phyloP scores from a whole-genome alignment of 2,329 filamentous ascomycete genomes.

The Hypoxylon sp. region DNA sequence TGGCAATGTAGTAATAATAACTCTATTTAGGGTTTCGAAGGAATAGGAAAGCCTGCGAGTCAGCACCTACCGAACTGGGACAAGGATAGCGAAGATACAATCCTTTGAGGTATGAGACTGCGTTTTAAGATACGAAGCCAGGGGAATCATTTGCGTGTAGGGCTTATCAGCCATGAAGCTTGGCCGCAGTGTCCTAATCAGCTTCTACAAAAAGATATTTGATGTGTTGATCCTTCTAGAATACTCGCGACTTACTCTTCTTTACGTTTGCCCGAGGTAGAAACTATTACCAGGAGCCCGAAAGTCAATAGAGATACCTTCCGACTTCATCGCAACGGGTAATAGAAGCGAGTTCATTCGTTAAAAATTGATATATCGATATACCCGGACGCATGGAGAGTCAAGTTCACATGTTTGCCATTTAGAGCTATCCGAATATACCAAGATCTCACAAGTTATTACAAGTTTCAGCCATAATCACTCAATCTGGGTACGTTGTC shows the following conservation, averaged over 20 bases:
- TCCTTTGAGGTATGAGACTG: constrained; percentile 31
- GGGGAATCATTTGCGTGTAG: constrained; percentile 29
- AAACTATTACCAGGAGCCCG: constrained; percentile 5
- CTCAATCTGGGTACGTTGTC: constrained; percentile 27
- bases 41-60: constrained; percentile 27
- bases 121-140: constrained; percentile 32
- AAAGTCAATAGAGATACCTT: constrained; percentile 17
- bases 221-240: constrained; percentile 24
- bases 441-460: constrained; percentile 22
- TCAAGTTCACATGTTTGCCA: constrained; percentile 25
- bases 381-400: constrained; percentile 12
- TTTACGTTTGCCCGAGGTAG: constrained; percentile 19
- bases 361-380: constrained; percentile 14
- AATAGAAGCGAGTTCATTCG: constrained; percentile 15
- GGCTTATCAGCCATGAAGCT: constrained; percentile 33
- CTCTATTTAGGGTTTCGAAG: constrained; percentile 33
- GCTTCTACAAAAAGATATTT: constrained; percentile 25
- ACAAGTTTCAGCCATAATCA: constrained; percentile 25
- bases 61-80: constrained; percentile 32
- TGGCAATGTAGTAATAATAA: constrained; percentile 34
- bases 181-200: constrained; percentile 18
- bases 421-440: constrained; percentile 33
- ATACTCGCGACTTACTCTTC: background rate
- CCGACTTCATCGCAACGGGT: constrained; percentile 25
- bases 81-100: constrained; percentile 27